A percentile compares a stretch with the other conserved stretches of the same genome.
Conservation (phyloP, 148 eudicot species). For the Oxyria digyna region DNA sequence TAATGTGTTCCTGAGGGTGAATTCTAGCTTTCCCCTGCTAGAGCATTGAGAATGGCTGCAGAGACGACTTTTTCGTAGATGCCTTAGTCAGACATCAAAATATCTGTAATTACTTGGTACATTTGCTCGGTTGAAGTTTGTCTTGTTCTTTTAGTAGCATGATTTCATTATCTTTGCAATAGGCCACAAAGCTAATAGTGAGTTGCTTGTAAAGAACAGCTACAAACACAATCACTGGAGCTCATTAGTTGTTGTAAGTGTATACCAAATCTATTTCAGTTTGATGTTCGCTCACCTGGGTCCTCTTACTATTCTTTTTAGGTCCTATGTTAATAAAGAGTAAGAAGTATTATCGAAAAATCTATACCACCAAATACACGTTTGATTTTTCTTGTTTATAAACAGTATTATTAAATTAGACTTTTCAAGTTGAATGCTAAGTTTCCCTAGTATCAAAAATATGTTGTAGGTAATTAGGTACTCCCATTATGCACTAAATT, state of each 20-base stretch:
- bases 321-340: background rate
- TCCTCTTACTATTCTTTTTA: background rate
- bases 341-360: background rate
- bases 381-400: background rate
- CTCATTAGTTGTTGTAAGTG: background rate
- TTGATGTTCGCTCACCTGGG: background rate
- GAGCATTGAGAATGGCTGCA: background rate
- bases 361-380: background rate
- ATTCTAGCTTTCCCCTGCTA: background rate
- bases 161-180: background rate
- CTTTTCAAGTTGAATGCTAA: background rate
- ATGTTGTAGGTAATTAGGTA: slow-evolving; percentile 61
- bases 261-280: background rate
- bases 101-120: background rate
- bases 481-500: slow-evolving; percentile 67
- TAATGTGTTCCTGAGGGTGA: background rate
- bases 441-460: background rate
- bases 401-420: background rate
- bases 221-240: background rate
- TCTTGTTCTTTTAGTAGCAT: background rate
- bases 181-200: background rate
- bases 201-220: background rate
- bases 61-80: background rate
- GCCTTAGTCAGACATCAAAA: background rate
- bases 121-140: background rate